A percentile compares a stretch with the other conserved stretches of the same genome.
Evolutionary conservation across 2,329 filamentous ascomycete genomes (phyloP).

Genomic region (Colletotrichum salicis): DNA sequence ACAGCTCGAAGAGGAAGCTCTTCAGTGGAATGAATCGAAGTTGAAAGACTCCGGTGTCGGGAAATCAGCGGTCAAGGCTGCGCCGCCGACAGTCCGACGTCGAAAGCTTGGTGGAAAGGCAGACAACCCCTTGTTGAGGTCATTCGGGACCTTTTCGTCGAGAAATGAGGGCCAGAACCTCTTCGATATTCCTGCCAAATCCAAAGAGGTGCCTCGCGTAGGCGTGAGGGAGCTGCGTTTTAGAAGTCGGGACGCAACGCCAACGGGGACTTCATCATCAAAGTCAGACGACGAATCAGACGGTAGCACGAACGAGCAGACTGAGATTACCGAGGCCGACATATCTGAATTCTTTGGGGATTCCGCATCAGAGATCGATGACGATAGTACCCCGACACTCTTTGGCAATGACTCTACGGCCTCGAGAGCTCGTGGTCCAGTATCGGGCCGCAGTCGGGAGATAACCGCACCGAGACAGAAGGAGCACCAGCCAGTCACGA

Average conservation of each 20-base stretch:
- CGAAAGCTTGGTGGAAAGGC: conserved; percentile 26
- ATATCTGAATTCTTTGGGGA: conserved; percentile 28
- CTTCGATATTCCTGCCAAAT: neutral
- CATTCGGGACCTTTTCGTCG: neutral
- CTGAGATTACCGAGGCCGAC: conserved; percentile 31
- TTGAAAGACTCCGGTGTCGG: neutral
- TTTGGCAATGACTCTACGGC: neutral
- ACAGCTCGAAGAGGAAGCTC: neutral
- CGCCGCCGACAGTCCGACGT: conserved; percentile 11
- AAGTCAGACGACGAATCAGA: conserved; percentile 3
- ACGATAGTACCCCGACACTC: neutral
- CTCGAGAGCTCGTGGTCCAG: neutral
- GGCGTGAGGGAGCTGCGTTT: conserved; percentile 3
- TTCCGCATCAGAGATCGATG: conserved; percentile 18
- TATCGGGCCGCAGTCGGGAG: neutral
- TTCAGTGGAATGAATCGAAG: neutral
- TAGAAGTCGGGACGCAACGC: neutral
- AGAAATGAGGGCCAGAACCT: conserved; percentile 10
- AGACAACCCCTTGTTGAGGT: conserved; percentile 19
- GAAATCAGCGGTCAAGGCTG: neutral
- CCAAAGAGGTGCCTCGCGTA: neutral
- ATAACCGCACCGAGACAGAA: neutral
- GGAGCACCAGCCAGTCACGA: neutral
- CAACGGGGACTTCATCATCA: neutral
- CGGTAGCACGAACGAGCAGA: conserved; percentile 14